phyloP scores from a whole-genome alignment of 2,329 filamentous ascomycete species.

The Nemania abortiva region DNA sequence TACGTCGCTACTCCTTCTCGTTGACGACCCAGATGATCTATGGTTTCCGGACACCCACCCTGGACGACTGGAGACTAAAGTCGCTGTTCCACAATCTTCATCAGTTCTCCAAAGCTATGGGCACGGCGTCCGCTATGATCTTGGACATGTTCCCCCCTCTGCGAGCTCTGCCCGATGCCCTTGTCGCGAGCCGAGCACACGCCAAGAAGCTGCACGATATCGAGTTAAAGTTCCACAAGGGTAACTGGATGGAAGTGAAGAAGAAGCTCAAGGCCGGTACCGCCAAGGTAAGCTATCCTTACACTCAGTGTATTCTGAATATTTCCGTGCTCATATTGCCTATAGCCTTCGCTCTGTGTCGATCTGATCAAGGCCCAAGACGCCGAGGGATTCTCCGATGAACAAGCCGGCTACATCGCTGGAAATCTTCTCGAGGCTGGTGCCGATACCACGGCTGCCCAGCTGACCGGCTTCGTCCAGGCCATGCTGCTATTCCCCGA shows the following conservation, averaged over 20 bases:
- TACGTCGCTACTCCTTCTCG: conserved; percentile 62
- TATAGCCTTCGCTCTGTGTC: conserved; percentile 47
- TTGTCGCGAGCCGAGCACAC: conserved; percentile 34
- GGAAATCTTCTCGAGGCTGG: conserved; percentile 51
- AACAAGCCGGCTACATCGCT: conserved; percentile 52
- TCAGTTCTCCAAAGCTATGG: conserved; percentile 44
- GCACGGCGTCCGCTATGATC: conserved; percentile 40
- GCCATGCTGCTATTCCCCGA: conserved; percentile 57
- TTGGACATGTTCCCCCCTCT: conserved; percentile 42
- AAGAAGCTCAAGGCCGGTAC: conserved; percentile 43
- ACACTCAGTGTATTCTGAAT: background rate
- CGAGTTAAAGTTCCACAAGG: conserved; percentile 39
- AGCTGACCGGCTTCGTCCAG: conserved; percentile 57
- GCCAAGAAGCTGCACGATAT: conserved; percentile 41
- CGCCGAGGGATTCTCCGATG: conserved; percentile 51
- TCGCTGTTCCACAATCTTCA: conserved; percentile 42
- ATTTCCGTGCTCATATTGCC: conserved; percentile 10
- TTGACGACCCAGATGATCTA: conserved; percentile 64
- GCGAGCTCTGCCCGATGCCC: conserved; percentile 37
- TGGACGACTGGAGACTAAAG: conserved; percentile 55
- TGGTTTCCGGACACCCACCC: conserved; percentile 55
- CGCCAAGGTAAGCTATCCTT: conserved; percentile 37
- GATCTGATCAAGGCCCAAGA: conserved; percentile 50
- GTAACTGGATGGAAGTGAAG: conserved; percentile 44
- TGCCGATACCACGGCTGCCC: conserved; percentile 58